A percentile compares a stretch with the other conserved stretches of the same genome.
Evolutionary conservation across 768 basidiomycete species (phyloP).

Genomic region (Lenzites betulinus): DNA sequence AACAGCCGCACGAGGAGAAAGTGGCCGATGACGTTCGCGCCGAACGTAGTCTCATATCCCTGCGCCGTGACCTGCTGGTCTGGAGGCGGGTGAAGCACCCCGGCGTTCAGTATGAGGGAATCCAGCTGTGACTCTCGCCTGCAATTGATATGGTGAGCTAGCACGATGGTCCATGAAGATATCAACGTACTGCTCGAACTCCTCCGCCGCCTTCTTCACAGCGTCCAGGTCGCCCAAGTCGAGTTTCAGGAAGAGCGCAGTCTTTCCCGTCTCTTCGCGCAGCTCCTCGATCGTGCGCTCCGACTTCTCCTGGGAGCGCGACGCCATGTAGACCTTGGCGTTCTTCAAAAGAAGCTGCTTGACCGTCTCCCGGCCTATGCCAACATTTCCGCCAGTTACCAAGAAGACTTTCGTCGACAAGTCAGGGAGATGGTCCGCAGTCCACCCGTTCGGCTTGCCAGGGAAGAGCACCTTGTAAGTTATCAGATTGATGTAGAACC

Average conservation of each 20-base stretch:
- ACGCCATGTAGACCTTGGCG: slow-evolving; percentile 65
- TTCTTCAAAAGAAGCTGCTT: slow-evolving; percentile 55
- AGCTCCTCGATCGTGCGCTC: slow-evolving; percentile 52
- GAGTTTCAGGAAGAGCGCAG: slow-evolving; percentile 42
- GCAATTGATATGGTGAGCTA: background rate
- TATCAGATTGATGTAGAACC: background rate
- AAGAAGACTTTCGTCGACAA: slow-evolving; percentile 35
- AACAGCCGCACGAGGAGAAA: slow-evolving; percentile 35
- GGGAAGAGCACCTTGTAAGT: background rate
- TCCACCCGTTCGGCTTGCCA: slow-evolving; percentile 40
- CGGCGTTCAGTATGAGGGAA: slow-evolving; percentile 52
- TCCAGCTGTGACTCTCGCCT: slow-evolving; percentile 48
- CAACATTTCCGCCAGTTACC: slow-evolving; percentile 41
- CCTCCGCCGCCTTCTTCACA: slow-evolving; percentile 39
- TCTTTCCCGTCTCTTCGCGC: slow-evolving; percentile 42
- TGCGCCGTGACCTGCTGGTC: slow-evolving; percentile 43
- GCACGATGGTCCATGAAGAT: too few relatives aligned
- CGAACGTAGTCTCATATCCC: slow-evolving; percentile 57
- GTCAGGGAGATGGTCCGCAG: slow-evolving; percentile 51
- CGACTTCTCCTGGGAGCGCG: slow-evolving; percentile 45
- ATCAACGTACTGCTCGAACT: slow-evolving; percentile 39
- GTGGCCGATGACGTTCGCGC: slow-evolving; percentile 52
- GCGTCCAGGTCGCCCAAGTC: slow-evolving; percentile 41
- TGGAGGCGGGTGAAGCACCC: slow-evolving; percentile 44
- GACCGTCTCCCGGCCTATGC: slow-evolving; percentile 61